Conservation (phyloP, 2,329 filamentous ascomycete species). For the Penicillium psychrosexuale region DNA sequence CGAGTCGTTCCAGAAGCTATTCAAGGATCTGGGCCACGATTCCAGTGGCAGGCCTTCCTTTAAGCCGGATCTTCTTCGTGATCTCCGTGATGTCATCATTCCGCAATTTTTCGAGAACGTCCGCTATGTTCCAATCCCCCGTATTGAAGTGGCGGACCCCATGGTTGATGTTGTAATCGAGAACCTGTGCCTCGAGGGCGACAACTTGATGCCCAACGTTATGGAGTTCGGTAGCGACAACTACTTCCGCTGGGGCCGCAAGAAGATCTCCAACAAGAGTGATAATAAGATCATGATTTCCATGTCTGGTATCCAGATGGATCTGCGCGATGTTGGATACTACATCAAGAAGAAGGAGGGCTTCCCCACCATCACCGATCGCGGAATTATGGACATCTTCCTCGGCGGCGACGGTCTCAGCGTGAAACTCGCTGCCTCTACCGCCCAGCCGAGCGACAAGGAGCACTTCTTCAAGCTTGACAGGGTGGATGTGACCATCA, state of each 20-base stretch:
- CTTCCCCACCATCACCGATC: constrained; percentile 83
- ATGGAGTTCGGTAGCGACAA: constrained; percentile 87
- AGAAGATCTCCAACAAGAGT: constrained; percentile 75
- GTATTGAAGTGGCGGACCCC: constrained; percentile 85
- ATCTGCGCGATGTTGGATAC: constrained; percentile 83
- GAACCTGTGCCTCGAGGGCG: constrained; percentile 91
- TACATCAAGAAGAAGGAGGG: constrained; percentile 94
- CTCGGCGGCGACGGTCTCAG: constrained; percentile 83
- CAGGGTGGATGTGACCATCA: constrained; percentile 77
- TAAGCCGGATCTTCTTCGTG: constrained; percentile 90
- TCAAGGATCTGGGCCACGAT: constrained; percentile 85
- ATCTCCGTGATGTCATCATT: constrained; percentile 80
- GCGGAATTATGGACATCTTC: constrained; percentile 82
- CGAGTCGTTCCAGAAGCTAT: constrained; percentile 74
- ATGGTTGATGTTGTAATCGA: constrained; percentile 86
- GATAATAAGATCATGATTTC: constrained; percentile 82
- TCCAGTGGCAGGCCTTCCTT: constrained; percentile 78
- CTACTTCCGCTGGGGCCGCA: constrained; percentile 92
- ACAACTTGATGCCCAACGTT: constrained; percentile 94
- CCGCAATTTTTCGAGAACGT: constrained; percentile 78
- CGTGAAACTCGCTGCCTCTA: constrained; percentile 87
- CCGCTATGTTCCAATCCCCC: constrained; percentile 86
- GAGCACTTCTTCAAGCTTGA: constrained; percentile 94
- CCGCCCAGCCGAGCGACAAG: constrained; percentile 68
- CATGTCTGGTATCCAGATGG: constrained; percentile 87